A percentile compares a stretch with the other conserved stretches of the same genome.
phyloP scores from a whole-genome alignment of 164 flowering plant species.

The Umbellularia californica region DNA sequence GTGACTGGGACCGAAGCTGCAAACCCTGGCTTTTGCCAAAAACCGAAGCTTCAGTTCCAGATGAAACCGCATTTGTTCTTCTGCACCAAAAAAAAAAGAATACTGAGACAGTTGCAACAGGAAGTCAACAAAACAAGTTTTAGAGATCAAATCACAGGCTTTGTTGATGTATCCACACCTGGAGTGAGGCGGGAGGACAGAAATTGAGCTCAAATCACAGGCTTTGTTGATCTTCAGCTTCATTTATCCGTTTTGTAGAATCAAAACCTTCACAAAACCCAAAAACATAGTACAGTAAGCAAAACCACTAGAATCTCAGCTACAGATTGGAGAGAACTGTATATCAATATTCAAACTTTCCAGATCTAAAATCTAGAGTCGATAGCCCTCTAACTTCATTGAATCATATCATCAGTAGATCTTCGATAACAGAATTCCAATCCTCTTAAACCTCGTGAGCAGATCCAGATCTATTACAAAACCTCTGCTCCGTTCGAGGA shows the following conservation, averaged over 20 bases:
- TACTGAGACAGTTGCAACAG: not conserved
- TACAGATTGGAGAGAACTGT: too few species aligned
- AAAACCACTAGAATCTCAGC: not conserved
- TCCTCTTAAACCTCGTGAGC: too few species aligned
- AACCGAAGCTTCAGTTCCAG: slow-evolving; percentile 38
- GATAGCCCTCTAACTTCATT: too few species aligned
- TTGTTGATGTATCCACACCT: slow-evolving; percentile 30
- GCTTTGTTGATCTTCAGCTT: slow-evolving; percentile 70
- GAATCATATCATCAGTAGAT: too few species aligned
- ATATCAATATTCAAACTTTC: too few species aligned
- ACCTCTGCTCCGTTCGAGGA: not conserved
- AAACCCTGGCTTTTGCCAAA: slow-evolving; percentile 39
- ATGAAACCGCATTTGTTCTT: slow-evolving; percentile 32
- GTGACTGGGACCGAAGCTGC: slow-evolving; percentile 62
- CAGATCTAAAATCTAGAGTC: too few species aligned
- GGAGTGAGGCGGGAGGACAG: slow-evolving; percentile 82
- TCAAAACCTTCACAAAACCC: not conserved
- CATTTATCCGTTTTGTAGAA: slow-evolving; percentile 11
- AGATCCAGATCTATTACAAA: too few species aligned
- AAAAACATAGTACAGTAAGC: too few species aligned
- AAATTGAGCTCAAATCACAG: slow-evolving; percentile 83
- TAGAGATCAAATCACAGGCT: not conserved
- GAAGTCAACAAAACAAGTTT: not conserved
- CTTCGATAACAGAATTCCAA: too few species aligned
- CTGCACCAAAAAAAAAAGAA: slow-evolving; percentile 21